Base-by-base conservation (phyloP, 225 moss, liverwort and hornwort species). In the Takakia lepidozioides region DNA sequence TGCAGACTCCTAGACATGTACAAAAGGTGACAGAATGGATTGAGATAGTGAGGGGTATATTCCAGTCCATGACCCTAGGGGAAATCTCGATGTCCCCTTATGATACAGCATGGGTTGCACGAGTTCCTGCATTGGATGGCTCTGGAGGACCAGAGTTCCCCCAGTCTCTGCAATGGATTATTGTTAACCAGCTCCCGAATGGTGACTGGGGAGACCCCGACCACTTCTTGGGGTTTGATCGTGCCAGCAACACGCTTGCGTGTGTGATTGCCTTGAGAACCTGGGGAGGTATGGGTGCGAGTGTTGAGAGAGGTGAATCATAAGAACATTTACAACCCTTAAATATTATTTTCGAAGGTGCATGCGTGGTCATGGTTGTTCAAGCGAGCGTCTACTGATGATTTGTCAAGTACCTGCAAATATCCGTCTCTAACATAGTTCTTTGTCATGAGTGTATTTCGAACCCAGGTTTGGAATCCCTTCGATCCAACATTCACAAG, bases 91-190 rank as follows among this genome's bases (percentile, higher is more conserved):
- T 67, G 32, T 81, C 83, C 5, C 63, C 86, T 19, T 91, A 91
- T 40, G 91, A 91, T 2, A 91, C 86, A 19, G 86, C 91, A 27
- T 91, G 91, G 91, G 84, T 91, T 35, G 86, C 83, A 0, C 55
- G 72, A 44, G 72, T 91, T 0, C 74, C 86, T 20, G 67, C 78
- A 2, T 35, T 76, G 14, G 68, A 83, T 41, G 78, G 70, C 15
- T 73, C 80, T 5, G 28, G 28, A 1, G 51, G 69, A 10, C 84
- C 91, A 2, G 74, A 86, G 26, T 91, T 81, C 45, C 83, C 79
- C 18, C 46, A 65, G 27, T 63, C 67, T 1, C 29, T 91, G 22
- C 62, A 79, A 27, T 91, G 91, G 91, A 84, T 91, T 25, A 19
- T 73, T 1, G 55, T 73, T 48, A 74, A 91, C 45, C 91, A 91